A percentile compares a stretch with the other conserved stretches of the same genome.
Evolutionary conservation across 768 basidiomycete species (phyloP).

Genomic region (Boletales sp.): DNA sequence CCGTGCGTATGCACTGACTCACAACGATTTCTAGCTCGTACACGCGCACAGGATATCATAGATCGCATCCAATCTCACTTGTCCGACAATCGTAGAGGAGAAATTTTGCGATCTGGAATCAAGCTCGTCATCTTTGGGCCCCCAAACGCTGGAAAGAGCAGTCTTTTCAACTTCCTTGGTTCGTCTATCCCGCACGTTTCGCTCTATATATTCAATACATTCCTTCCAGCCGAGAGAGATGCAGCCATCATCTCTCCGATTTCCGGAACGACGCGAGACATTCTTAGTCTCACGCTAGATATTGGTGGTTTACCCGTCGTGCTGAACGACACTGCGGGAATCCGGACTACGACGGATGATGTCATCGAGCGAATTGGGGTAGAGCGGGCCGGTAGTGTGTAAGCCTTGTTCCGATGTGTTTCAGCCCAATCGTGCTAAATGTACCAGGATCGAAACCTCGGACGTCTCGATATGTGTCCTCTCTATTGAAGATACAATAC

Average conservation of each 20-base stretch:
- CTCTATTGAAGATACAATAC: constrained; percentile 52
- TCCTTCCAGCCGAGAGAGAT: constrained; percentile 68
- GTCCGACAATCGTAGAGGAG: constrained; percentile 70
- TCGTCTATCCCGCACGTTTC: constrained; percentile 5
- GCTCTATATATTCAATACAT: neutral
- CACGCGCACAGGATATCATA: constrained; percentile 47
- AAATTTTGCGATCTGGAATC: constrained; percentile 79
- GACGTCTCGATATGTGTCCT: constrained; percentile 81
- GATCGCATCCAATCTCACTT: constrained; percentile 53
- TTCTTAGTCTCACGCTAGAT: constrained; percentile 81
- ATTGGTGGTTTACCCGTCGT: constrained; percentile 83
- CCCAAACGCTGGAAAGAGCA: constrained; percentile 94
- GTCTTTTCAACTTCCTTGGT: constrained; percentile 83
- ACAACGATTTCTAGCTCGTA: constrained; percentile 41
- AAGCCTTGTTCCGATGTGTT: constrained; percentile 25
- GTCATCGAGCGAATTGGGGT: constrained; percentile 80
- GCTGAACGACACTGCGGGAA: constrained; percentile 83
- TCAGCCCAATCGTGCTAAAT: neutral
- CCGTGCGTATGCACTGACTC: neutral
- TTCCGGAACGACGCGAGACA: constrained; percentile 87
- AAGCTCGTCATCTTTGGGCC: constrained; percentile 87
- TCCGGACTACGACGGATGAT: constrained; percentile 61
- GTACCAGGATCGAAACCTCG: constrained; percentile 55
- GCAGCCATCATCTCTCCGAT: constrained; percentile 87
- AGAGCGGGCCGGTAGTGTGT: constrained; percentile 68